Percentiles rank a stretch among this genome's conserved stretches.
Conservation (phyloP, 257 asterid species). For the Solanum sejunctum region DNA sequence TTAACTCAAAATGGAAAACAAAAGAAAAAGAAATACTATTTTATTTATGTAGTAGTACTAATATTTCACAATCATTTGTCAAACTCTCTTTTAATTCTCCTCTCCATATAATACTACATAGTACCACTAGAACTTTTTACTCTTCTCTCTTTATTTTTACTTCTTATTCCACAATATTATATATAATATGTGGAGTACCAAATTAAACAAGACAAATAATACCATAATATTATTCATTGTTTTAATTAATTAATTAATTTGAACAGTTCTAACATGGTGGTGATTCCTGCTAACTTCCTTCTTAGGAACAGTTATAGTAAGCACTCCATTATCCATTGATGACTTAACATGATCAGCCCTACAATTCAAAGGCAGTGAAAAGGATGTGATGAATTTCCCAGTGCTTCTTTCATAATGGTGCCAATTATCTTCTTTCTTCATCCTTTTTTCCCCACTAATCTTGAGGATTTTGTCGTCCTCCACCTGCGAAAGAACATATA, state of each 20-base stretch:
- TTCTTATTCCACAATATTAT: not conserved
- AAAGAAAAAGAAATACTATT: not conserved
- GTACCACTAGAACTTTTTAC: not conserved
- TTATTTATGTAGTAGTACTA: not conserved
- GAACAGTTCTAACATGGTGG: not conserved
- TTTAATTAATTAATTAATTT: not conserved
- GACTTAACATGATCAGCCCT: conserved; percentile 14
- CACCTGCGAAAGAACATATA: not conserved
- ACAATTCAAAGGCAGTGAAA: conserved; percentile 24
- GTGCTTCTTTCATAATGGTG: conserved; percentile 13
- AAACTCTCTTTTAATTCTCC: not conserved
- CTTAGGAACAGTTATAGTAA: conserved; percentile 30
- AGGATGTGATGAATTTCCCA: conserved; percentile 13
- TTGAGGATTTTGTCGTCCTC: conserved; percentile 12
- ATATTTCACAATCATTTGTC: not conserved
- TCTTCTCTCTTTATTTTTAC: not conserved
- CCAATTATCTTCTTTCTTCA: conserved; percentile 29
- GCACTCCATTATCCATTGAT: conserved; percentile 17
- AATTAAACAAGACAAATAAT: not conserved
- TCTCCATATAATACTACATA: not conserved
- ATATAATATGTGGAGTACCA: not conserved
- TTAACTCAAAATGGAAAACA: not conserved
- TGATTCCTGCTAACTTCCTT: conserved; percentile 1
- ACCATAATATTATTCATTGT: not conserved
- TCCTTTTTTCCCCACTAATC: conserved; percentile 20